phyloP scores from a whole-genome alignment of 2,329 filamentous ascomycete genomes.

The Trichoderma sp. region DNA sequence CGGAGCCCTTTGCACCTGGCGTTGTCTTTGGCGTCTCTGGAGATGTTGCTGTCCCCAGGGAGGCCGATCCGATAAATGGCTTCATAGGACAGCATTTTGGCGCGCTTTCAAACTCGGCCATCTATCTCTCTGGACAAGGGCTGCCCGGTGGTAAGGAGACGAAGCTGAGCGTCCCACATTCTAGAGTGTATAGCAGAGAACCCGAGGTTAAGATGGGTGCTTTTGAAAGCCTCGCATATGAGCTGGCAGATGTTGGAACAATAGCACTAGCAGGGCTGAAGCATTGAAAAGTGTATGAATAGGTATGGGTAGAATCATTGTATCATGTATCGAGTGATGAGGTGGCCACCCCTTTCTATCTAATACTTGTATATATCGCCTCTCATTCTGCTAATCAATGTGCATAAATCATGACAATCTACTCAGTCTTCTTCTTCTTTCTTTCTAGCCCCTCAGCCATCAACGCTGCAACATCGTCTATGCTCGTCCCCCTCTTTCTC shows the following conservation, averaged over 20 bases:
- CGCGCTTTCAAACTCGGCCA: slow-evolving; percentile 60
- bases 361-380: slow-evolving; percentile 14
- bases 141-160: slow-evolving; percentile 28
- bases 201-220: slow-evolving; percentile 2
- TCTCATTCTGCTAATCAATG: neutral
- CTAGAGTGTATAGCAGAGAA: slow-evolving; percentile 33
- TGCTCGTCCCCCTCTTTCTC: slow-evolving; percentile 56
- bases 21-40: slow-evolving; percentile 41
- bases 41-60: slow-evolving; percentile 10
- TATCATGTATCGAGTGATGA: neutral
- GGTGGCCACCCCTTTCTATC: neutral
- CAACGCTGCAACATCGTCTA: slow-evolving; percentile 57
- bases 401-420: neutral
- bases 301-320: neutral
- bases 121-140: slow-evolving; percentile 49
- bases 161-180: slow-evolving; percentile 42
- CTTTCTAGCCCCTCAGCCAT: slow-evolving; percentile 50
- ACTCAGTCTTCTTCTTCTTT: slow-evolving; percentile 44
- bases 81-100: slow-evolving; percentile 57
- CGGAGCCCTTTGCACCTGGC: slow-evolving; percentile 25
- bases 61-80: slow-evolving; percentile 6
- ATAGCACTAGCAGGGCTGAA: slow-evolving; percentile 18
- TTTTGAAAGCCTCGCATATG: slow-evolving; percentile 15
- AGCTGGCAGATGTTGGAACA: slow-evolving; percentile 26
- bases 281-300: neutral